A percentile compares a stretch with the other conserved stretches of the same genome.
phyloP scores from a whole-genome alignment of 352 stramenopile genomes.

The Blastocystis sp. region DNA sequence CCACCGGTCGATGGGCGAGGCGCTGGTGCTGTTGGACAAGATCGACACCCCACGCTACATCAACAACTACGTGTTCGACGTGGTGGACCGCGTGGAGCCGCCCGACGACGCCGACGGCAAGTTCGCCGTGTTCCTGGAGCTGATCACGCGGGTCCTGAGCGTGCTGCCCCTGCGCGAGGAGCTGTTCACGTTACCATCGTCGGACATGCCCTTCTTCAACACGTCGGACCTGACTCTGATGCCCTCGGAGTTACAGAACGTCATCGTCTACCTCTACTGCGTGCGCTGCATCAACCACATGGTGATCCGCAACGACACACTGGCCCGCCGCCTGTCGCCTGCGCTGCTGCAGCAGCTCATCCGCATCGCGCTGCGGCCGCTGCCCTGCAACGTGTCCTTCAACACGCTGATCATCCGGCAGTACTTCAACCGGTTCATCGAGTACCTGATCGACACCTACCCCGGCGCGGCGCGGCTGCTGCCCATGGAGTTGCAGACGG shows the following conservation, averaged over 20 bases:
- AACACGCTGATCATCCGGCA: constrained; percentile 63
- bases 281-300: constrained; percentile 47
- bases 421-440: constrained; percentile 68
- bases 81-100: constrained; percentile 44
- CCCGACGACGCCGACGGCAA: neutral
- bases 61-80: constrained; percentile 61
- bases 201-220: constrained; percentile 64
- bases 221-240: constrained; percentile 19
- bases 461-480: constrained; percentile 16
- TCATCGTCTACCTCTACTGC: constrained; percentile 54
- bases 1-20: constrained; percentile 58
- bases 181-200: constrained; percentile 27
- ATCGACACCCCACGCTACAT: constrained; percentile 35
- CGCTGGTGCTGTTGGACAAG: constrained; percentile 49
- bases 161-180: neutral
- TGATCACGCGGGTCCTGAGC: constrained; percentile 6
- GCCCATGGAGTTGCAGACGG: constrained; percentile 53
- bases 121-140: neutral
- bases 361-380: constrained; percentile 9
- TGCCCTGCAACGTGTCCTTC: constrained; percentile 63
- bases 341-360: neutral
- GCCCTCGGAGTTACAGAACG: constrained; percentile 46
- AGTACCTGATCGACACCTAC: constrained; percentile 65
- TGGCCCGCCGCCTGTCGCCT: neutral
- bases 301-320: constrained; percentile 31